phyloP scores from a whole-genome alignment of 495 filamentous ascomycete species.

The Platismatia glauca region DNA sequence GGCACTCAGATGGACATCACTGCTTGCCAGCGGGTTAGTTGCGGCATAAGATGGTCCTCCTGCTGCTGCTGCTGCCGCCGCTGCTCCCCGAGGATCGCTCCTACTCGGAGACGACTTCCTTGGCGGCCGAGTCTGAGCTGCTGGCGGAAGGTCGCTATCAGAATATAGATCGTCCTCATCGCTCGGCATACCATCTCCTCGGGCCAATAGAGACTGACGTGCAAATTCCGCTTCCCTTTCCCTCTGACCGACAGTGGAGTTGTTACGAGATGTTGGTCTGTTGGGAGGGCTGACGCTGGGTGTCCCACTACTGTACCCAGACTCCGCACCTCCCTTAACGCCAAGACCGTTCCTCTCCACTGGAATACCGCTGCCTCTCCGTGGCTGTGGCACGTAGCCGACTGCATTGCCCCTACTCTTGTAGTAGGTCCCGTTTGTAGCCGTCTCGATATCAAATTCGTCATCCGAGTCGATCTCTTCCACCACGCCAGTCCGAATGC shows the following conservation, averaged over 20 bases:
- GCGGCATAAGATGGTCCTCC: constrained; percentile 26
- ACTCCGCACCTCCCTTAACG: constrained; percentile 27
- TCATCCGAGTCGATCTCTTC: constrained; percentile 96
- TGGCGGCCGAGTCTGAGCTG: constrained; percentile 33
- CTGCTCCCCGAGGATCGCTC: constrained; percentile 17
- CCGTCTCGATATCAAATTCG: constrained; percentile 93
- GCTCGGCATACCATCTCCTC: constrained; percentile 32
- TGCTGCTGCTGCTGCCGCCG: constrained; percentile 19
- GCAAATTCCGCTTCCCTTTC: constrained; percentile 43
- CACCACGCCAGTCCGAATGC: constrained; percentile 88
- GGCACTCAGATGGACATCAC: constrained; percentile 32
- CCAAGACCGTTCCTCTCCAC: constrained; percentile 42
- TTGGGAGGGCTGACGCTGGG: constrained; percentile 41
- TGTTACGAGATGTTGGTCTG: constrained; percentile 46
- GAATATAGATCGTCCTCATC: constrained; percentile 45
- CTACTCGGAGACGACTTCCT: constrained; percentile 49
- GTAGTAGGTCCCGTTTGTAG: constrained; percentile 65
- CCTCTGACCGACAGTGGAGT: constrained; percentile 28
- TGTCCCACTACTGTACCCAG: constrained; percentile 48
- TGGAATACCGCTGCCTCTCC: constrained; percentile 39
- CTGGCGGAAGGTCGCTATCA: constrained; percentile 45
- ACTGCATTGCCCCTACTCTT: constrained; percentile 61
- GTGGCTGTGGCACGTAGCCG: constrained; percentile 60
- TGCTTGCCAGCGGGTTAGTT: constrained; percentile 21
- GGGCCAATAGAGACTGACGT: constrained; percentile 58